These are phyloP conservation scores for Mucor indicus DNA, from an alignment of 371 early-diverging fungal genomes.

Conservation along the genomic window DNA sequence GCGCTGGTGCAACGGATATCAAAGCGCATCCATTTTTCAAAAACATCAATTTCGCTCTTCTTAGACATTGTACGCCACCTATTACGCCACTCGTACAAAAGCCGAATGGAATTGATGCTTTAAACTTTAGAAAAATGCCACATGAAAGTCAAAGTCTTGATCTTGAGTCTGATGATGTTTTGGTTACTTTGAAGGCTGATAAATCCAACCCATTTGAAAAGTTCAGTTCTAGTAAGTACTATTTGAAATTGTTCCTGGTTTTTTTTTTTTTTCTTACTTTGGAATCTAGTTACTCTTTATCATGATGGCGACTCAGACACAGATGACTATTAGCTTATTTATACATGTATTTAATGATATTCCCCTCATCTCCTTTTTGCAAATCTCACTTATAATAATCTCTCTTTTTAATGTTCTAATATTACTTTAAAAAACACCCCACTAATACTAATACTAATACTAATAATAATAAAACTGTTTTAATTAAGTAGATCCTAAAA, in stretches of 20 bases:
- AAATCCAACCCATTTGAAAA: slow-evolving; percentile 25
- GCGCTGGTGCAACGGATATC: slow-evolving; percentile 91
- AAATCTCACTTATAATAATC: no score
- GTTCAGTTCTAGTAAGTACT: slow-evolving; percentile 27
- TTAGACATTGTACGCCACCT: slow-evolving; percentile 83
- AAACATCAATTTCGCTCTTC: slow-evolving; percentile 84
- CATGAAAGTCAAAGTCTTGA: slow-evolving; percentile 16
- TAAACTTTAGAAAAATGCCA: slow-evolving; percentile 66
- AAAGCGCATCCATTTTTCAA: slow-evolving; percentile 91
- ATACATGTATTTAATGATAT: no score
- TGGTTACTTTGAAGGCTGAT: slow-evolving; percentile 18
- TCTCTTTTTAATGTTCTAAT: neutral
- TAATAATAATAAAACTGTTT: slow-evolving; percentile 3
- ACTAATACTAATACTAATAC: neutral
- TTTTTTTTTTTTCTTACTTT: neutral
- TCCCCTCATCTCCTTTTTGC: no score
- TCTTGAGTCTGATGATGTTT: slow-evolving; percentile 22
- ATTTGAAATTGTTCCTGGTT: neutral
- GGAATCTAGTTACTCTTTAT: slow-evolving; percentile 53
- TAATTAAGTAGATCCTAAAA: slow-evolving; percentile 35
- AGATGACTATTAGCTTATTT: slow-evolving; percentile 7
- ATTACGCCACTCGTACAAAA: slow-evolving; percentile 72
- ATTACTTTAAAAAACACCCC: neutral
- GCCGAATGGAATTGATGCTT: slow-evolving; percentile 60
- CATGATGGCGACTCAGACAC: slow-evolving; percentile 60